Conservation (phyloP, 441 rosid species). For the Melianthus villosus region DNA sequence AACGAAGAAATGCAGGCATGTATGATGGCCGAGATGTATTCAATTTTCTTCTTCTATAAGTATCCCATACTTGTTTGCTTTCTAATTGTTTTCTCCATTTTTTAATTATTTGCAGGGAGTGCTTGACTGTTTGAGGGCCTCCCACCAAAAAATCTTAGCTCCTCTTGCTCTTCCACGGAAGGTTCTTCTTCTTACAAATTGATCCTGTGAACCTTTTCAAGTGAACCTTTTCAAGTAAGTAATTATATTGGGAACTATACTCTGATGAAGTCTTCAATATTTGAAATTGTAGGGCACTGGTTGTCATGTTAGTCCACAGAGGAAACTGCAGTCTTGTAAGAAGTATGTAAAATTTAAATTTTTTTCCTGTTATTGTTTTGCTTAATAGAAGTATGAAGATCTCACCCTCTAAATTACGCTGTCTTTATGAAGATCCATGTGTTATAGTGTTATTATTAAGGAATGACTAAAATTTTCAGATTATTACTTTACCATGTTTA, state of each 20-base stretch:
- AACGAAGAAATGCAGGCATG: conserved; percentile 44
- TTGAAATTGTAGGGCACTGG: conserved; percentile 23
- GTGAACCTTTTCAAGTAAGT: conserved; percentile 2
- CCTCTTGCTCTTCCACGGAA: conserved; percentile 18
- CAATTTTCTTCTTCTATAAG: not conserved
- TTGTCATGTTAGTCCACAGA: conserved; percentile 10
- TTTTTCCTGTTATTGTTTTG: conserved; percentile 3
- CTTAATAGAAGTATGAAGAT: conserved; percentile 1
- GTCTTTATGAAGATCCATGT: too few relatives aligned
- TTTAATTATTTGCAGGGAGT: conserved; percentile 20
- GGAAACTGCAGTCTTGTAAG: conserved; percentile 19
- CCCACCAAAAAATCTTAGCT: conserved; percentile 17
- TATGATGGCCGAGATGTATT: not conserved
- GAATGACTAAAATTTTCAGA: too few relatives aligned
- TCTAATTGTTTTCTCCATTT: not conserved
- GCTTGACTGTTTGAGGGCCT: conserved; percentile 12
- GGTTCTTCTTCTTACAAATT: conserved; percentile 33
- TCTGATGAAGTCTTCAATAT: conserved; percentile 5
- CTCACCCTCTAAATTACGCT: too few relatives aligned
- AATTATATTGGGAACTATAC: not conserved
- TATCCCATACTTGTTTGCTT: not conserved
- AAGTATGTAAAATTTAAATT: conserved; percentile 26
- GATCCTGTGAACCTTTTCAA: too few relatives aligned
- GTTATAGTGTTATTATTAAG: too few relatives aligned
- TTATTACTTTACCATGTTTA: too few relatives aligned